Evolutionary conservation across 2,329 filamentous ascomycete species (phyloP).

Genomic region (Bipolaris gigantea): DNA sequence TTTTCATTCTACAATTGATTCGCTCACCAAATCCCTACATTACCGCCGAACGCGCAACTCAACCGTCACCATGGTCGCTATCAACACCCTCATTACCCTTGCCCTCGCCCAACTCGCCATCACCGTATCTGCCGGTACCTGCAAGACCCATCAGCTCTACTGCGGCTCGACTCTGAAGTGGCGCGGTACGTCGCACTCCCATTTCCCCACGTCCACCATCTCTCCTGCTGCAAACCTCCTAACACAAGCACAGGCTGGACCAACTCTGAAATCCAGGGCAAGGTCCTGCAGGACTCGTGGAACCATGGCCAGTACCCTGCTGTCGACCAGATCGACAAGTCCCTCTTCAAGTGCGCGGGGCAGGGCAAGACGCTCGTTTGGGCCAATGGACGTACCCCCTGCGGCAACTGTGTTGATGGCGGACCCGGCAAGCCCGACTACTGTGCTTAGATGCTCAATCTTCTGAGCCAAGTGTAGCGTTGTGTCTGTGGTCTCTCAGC

Average conservation of each 20-base stretch:
- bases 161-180: not conserved
- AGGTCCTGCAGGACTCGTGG: not conserved
- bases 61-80: not conserved
- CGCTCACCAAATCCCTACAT: too few species aligned
- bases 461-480: too few species aligned
- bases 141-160: not conserved
- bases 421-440: not conserved
- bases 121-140: not conserved
- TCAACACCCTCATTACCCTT: not conserved
- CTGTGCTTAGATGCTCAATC: not conserved
- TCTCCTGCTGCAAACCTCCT: not conserved
- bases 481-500: too few species aligned
- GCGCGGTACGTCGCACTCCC: not conserved
- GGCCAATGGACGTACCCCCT: not conserved
- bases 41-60: too few species aligned
- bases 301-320: not conserved
- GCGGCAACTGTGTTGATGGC: not conserved
- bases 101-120: not conserved
- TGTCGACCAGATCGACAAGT: not conserved
- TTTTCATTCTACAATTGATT: too few species aligned
- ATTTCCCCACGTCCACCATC: not conserved
- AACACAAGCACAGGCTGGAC: not conserved
- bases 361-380: not conserved
- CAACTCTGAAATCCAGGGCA: not conserved
- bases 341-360: not conserved